A percentile compares a stretch with the other conserved stretches of the same genome.
phyloP scores from a whole-genome alignment of 805 yeast species.

The Kuraishia piskuri region DNA sequence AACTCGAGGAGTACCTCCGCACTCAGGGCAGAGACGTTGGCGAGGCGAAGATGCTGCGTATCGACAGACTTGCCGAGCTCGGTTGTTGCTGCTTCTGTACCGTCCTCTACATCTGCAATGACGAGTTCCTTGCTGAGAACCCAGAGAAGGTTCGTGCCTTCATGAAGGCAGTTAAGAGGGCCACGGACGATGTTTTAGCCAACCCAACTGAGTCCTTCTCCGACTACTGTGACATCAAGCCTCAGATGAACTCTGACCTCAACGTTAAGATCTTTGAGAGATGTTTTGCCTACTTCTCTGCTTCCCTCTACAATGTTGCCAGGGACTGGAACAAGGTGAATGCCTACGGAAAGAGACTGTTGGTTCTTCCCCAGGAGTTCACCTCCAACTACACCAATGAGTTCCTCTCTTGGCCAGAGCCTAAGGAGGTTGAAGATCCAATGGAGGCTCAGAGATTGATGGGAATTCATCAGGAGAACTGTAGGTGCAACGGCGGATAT shows the following conservation, averaged over 20 bases:
- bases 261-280: slow-evolving; percentile 39
- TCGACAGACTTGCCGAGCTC: slow-evolving; percentile 44
- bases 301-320: slow-evolving; percentile 41
- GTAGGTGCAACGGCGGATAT: slow-evolving; percentile 39
- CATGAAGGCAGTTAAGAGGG: slow-evolving; percentile 39
- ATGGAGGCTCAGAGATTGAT: slow-evolving; percentile 37
- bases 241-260: slow-evolving; percentile 32
- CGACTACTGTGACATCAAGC: slow-evolving; percentile 38
- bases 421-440: slow-evolving; percentile 38
- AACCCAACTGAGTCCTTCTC: slow-evolving; percentile 38
- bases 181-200: slow-evolving; percentile 38
- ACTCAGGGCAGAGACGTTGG: slow-evolving; percentile 31
- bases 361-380: slow-evolving; percentile 40
- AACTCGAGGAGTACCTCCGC: slow-evolving; percentile 40
- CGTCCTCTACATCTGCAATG: slow-evolving; percentile 44
- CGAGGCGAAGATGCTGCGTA: slow-evolving; percentile 48
- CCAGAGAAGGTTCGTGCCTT: slow-evolving; percentile 36
- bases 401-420: slow-evolving; percentile 40
- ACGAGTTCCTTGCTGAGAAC: slow-evolving; percentile 35
- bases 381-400: slow-evolving; percentile 42
- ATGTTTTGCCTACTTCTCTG: slow-evolving; percentile 47
- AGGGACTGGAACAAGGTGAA: slow-evolving; percentile 53
- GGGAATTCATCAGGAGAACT: slow-evolving; percentile 35
- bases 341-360: slow-evolving; percentile 44
- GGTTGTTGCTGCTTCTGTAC: slow-evolving; percentile 57